These are phyloP conservation scores for Gracilaria caudata DNA, from an alignment of 23 red algal species.

Conservation along the genomic window DNA sequence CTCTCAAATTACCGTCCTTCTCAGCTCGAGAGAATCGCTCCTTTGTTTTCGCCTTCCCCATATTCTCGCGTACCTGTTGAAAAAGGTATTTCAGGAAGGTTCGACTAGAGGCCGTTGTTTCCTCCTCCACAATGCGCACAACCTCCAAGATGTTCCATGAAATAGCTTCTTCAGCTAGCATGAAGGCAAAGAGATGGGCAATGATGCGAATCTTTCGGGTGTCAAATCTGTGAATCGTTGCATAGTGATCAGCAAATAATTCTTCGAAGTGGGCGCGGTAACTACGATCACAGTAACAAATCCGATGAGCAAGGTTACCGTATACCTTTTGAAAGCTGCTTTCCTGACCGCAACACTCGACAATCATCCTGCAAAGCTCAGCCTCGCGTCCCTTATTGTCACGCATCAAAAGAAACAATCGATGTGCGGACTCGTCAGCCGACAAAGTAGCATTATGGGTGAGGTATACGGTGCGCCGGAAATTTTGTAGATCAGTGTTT, in stretches of 20 bases:
- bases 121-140: slow-evolving; percentile 74
- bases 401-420: slow-evolving; percentile 77
- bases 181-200: slow-evolving; percentile 75
- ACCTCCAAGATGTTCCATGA: slow-evolving; percentile 85
- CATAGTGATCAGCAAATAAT: slow-evolving; percentile 82
- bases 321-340: slow-evolving; percentile 73
- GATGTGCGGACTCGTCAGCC: slow-evolving; percentile 88
- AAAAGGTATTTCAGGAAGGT: slow-evolving; percentile 90
- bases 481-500: slow-evolving; percentile 69
- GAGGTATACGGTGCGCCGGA: slow-evolving; percentile 92
- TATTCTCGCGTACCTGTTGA: slow-evolving; percentile 61
- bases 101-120: slow-evolving; percentile 90
- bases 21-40: slow-evolving; percentile 38
- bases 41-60: slow-evolving; percentile 43
- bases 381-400: slow-evolving; percentile 47
- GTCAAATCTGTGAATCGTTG: slow-evolving; percentile 77
- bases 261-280: slow-evolving; percentile 77
- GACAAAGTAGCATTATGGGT: slow-evolving; percentile 79
- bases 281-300: slow-evolving; percentile 61
- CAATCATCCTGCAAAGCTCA: slow-evolving; percentile 84
- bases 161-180: slow-evolving; percentile 71
- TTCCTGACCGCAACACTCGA: slow-evolving; percentile 91
- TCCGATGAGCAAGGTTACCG: slow-evolving; percentile 73
- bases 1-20: slow-evolving; percentile 54
- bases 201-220: slow-evolving; percentile 80